Evolutionary conservation across 768 basidiomycete genomes (phyloP).

Genomic region (Leccinum rimulosum): DNA sequence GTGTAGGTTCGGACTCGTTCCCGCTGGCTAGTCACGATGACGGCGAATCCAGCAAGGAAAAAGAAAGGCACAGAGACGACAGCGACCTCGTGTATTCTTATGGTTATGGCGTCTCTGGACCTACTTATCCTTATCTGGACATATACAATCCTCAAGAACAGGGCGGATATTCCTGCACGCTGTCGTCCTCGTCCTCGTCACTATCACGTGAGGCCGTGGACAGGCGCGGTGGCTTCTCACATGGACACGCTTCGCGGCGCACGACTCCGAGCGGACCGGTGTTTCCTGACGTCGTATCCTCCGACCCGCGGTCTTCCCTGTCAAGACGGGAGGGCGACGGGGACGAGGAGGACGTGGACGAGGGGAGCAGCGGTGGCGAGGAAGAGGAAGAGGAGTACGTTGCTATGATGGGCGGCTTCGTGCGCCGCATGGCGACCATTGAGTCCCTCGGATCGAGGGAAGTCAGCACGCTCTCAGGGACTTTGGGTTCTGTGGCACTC

Average conservation of each 20-base stretch:
- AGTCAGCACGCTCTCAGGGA: constrained; percentile 29
- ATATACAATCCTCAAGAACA: constrained; percentile 25
- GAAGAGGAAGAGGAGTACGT: constrained; percentile 40
- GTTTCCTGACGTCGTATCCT: constrained; percentile 15
- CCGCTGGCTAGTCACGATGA: constrained; percentile 5
- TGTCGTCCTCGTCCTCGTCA: neutral
- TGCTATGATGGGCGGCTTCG: constrained; percentile 58
- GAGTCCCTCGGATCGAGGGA: constrained; percentile 74
- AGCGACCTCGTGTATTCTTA: constrained; percentile 20
- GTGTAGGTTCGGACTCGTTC: neutral
- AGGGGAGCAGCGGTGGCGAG: constrained; percentile 15
- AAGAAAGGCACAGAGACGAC: neutral
- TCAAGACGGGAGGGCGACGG: constrained; percentile 1
- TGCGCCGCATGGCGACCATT: constrained; percentile 79
- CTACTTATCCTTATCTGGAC: constrained; percentile 33
- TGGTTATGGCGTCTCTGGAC: constrained; percentile 27
- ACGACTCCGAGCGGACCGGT: constrained; percentile 1
- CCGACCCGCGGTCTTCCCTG: constrained; percentile 15
- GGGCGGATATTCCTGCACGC: neutral
- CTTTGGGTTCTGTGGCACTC: constrained; percentile 30
- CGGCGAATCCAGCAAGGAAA: constrained; percentile 16
- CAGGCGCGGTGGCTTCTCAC: neutral
- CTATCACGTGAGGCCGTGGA: neutral
- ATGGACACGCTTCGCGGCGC: neutral
- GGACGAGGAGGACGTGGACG: neutral